A percentile compares a stretch with the other conserved stretches of the same genome.
Evolutionary conservation across 140 eudicot genomes (phyloP).

Genomic region (Oenanthe javanica): DNA sequence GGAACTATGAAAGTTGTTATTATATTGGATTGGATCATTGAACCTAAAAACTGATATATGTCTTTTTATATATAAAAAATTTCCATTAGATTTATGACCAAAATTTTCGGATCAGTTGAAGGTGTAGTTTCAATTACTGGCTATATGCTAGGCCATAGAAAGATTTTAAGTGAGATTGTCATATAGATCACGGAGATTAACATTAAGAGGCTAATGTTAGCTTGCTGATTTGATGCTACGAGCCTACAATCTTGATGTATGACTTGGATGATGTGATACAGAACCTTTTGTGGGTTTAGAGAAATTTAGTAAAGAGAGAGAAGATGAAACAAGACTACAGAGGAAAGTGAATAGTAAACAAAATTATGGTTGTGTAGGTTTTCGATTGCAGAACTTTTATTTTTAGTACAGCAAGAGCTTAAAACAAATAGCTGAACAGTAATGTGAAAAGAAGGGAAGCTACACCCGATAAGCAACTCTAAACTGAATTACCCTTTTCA

Average conservation of each 20-base stretch:
- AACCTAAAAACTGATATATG: not conserved
- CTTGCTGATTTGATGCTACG: not conserved
- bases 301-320: not conserved
- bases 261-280: not conserved
- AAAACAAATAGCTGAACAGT: not conserved
- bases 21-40: not conserved
- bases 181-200: not conserved
- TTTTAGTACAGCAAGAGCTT: not conserved
- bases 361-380: not conserved
- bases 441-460: not conserved
- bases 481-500: not conserved
- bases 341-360: not conserved
- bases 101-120: not conserved
- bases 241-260: too few relatives aligned
- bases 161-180: not conserved
- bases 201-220: not conserved
- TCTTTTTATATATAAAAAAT: not conserved
- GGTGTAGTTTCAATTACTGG: not conserved
- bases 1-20: not conserved
- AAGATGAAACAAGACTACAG: not conserved
- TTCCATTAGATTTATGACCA: not conserved
- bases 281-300: not conserved
- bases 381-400: not conserved
- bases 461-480: not conserved
- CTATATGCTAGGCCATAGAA: not conserved